Percentiles rank a stretch among this genome's conserved stretches.
phyloP scores from a whole-genome alignment of 306 rosid genomes.

The Casuarina equisetifolia region DNA sequence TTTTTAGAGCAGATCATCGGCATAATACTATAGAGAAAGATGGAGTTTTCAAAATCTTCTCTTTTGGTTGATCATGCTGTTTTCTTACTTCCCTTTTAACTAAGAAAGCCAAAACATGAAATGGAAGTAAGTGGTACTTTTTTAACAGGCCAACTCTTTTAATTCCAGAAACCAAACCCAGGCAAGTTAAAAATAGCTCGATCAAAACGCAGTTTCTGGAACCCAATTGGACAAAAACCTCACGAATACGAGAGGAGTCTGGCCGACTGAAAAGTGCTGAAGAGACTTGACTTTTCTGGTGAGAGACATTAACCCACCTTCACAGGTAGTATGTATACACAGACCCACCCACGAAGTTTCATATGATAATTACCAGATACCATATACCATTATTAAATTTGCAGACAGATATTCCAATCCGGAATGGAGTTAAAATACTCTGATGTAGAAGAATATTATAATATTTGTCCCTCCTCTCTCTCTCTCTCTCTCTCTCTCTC shows the following conservation, averaged over 20 bases:
- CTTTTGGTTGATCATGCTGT: too few relatives aligned
- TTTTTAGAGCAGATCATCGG: too few relatives aligned
- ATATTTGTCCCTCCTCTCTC: neutral
- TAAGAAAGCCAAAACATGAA: too few relatives aligned
- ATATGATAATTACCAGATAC: slow-evolving; percentile 1
- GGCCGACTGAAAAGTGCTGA: neutral
- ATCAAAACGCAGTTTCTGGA: neutral
- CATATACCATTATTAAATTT: slow-evolving; percentile 20
- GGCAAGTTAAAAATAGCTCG: too few relatives aligned
- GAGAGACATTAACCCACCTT: neutral
- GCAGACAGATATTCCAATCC: slow-evolving; percentile 34
- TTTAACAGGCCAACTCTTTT: neutral
- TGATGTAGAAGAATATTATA: slow-evolving; percentile 18
- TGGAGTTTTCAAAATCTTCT: too few relatives aligned
- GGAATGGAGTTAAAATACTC: slow-evolving; percentile 17
- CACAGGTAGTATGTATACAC: neutral
- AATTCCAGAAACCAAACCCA: neutral
- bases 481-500: slow-evolving; percentile 15
- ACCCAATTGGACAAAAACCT: neutral
- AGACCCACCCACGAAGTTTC: slow-evolving; percentile 26
- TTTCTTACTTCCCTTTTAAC: too few relatives aligned
- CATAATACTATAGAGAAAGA: too few relatives aligned
- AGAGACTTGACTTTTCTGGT: slow-evolving; percentile 7
- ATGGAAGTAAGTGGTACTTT: too few relatives aligned
- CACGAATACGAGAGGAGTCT: neutral